Conservation (phyloP, 306 rosid genomes). For the Casuarina equisetifolia region DNA sequence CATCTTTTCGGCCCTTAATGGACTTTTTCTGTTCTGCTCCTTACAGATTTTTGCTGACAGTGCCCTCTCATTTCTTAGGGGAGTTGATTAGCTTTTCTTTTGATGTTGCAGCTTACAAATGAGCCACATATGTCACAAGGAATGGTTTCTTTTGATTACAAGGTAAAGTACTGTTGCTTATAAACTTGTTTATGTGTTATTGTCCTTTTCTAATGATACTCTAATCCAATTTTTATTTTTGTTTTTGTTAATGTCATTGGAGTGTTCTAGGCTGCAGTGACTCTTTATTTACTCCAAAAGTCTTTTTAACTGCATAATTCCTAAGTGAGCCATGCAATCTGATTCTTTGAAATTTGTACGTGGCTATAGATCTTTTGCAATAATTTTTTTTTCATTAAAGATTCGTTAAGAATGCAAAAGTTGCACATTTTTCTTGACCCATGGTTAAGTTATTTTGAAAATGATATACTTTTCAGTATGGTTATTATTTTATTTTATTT, state of each 20-base stretch:
- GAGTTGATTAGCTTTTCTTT: slow-evolving; percentile 6
- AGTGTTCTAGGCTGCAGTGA: background rate
- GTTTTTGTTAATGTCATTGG: background rate
- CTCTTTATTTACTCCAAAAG: background rate
- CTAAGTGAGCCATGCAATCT: background rate
- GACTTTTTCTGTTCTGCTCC: background rate
- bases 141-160: slow-evolving; percentile 59
- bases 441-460: background rate
- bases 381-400: background rate
- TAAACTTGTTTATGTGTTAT: slow-evolving; percentile 8
- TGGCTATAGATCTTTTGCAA: background rate
- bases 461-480: background rate
- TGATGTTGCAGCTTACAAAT: slow-evolving; percentile 64
- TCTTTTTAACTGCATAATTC: background rate
- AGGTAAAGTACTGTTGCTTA: slow-evolving; percentile 45
- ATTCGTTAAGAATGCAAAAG: background rate
- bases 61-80: background rate
- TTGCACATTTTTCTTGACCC: background rate
- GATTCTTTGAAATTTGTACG: background rate
- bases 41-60: background rate
- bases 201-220: slow-evolving; percentile 2
- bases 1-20: background rate
- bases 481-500: background rate
- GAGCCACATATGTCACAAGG: slow-evolving; percentile 99
- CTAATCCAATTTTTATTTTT: background rate